Evolutionary conservation across 2,329 filamentous ascomycete genomes (phyloP), one percentile per base, ranked within the genome.

Genomic region (Fusarium sp.): DNA sequence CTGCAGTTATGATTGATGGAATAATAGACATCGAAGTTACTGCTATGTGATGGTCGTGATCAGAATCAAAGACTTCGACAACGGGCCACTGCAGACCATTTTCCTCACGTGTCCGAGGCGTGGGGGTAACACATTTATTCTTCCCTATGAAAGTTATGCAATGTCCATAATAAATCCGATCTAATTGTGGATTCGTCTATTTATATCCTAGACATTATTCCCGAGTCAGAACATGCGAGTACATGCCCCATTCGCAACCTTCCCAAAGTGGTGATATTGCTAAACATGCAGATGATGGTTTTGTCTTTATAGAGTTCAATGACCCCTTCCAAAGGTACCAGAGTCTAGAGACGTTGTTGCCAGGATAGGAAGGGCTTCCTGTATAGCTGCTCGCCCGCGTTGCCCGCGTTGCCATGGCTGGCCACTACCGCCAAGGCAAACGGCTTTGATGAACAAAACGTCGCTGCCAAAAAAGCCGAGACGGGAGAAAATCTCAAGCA

Each of bases 41-140:
- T 40, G 8, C 40, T 34, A 57, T 46, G 22, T 65, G 59, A 71
- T 65, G 47, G 40, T 55, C 34, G 40, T 59, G 57, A 54, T 64
- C 59, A 54, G 63, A 59, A 49, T 42, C 29, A 44, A 38, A 51
- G 24, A 24, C 47, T 16, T 56, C 45, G 32, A 54, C 52, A 44
- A 71, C 63, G 68, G 68, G 68, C 30, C 64, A 74, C 63, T 73
- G 72, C 72, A 74, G 70, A 12, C 59, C 54, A 18, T 50, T 38
- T 25, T 60, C 43, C 73, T 75, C 73, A 74, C 73, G 73, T 74
- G 34, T 52, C 42, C 8, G 5, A 40, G 27, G 32, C 61, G 73
- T 75, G 72, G 73, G 73, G 72, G 68, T 51, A 18, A 15, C 20
- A 22, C 22, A 24, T 40, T 43, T 34, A 24, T 5, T 27, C 25